Evolutionary conservation across 2,329 filamentous ascomycete species (phyloP).

Genomic region (Talaromyces sp.): DNA sequence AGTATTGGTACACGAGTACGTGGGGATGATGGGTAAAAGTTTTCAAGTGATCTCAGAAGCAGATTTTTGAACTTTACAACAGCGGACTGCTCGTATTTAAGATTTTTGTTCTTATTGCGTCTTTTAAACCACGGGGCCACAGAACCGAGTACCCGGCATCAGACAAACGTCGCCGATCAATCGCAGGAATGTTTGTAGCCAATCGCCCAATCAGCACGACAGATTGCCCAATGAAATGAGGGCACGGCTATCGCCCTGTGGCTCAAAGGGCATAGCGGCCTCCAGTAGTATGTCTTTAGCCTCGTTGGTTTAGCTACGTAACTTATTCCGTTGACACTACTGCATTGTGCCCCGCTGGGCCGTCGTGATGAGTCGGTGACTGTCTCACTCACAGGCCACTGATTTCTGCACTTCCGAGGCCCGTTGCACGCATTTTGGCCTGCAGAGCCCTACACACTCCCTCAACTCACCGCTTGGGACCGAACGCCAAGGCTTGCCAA

Average conservation of each 20-base stretch:
- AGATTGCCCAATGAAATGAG: not conserved
- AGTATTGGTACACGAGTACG: not conserved
- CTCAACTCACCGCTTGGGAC: slow-evolving; percentile 4
- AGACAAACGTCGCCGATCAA: not conserved
- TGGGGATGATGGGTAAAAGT: not conserved
- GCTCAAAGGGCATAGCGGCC: not conserved
- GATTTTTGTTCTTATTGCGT: not conserved
- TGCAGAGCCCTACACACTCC: not conserved
- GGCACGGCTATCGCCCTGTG: not conserved
- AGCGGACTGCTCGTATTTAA: slow-evolving; percentile 8
- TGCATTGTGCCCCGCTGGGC: not conserved
- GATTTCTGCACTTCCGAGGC: not conserved
- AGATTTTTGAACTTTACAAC: not conserved
- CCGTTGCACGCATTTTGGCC: not conserved
- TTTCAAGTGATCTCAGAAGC: not conserved
- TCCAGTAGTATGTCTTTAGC: not conserved
- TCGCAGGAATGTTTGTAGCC: not conserved
- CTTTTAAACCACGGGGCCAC: not conserved
- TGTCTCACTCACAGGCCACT: not conserved
- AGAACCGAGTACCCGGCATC: not conserved
- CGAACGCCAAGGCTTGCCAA: slow-evolving; percentile 12
- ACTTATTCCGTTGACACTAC: not conserved
- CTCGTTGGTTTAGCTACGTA: not conserved
- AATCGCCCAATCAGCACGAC: not conserved
- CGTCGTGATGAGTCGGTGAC: slow-evolving; percentile 1